Evolutionary conservation across 176 grass and related monocot genomes (phyloP).

Genomic region (Juncus inflexus): DNA sequence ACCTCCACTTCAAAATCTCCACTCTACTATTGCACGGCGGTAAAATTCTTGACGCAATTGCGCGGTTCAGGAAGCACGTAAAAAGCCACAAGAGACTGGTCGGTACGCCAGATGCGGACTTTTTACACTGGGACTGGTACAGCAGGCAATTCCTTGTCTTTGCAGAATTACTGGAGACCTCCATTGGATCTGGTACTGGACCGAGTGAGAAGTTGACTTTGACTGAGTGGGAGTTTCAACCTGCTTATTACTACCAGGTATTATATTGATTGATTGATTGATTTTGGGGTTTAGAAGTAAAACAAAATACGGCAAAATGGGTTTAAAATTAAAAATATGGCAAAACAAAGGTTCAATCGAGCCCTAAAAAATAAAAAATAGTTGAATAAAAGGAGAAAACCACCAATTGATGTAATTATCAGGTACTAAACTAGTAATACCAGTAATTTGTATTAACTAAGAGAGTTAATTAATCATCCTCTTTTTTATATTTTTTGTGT

Average conservation of each 20-base stretch:
- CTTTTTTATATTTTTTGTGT: slow-evolving; percentile 44
- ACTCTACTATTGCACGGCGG: slow-evolving; percentile 86
- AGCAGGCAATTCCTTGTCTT: slow-evolving; percentile 93
- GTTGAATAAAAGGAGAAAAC: no score
- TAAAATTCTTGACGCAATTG: slow-evolving; percentile 83
- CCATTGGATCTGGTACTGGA: slow-evolving; percentile 24
- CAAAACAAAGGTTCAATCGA: no score
- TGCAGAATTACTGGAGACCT: slow-evolving; percentile 92
- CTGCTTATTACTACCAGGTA: slow-evolving; percentile 98
- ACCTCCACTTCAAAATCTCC: slow-evolving; percentile 95
- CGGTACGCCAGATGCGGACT: slow-evolving; percentile 61
- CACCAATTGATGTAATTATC: no score
- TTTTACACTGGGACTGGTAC: slow-evolving; percentile 98
- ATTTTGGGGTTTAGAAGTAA: no score
- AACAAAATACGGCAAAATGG: no score
- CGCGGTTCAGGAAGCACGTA: slow-evolving; percentile 83
- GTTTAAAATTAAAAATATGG: no score
- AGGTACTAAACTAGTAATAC: no score
- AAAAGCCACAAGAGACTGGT: slow-evolving; percentile 59
- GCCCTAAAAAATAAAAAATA: no score
- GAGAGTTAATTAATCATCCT: slow-evolving; percentile 13
- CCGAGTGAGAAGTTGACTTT: slow-evolving; percentile 48
- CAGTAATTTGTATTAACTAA: not conserved
- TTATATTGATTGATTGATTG: no score
- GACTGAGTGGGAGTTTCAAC: slow-evolving; percentile 95